phyloP scores from a whole-genome alignment of 2,329 filamentous ascomycete genomes.

The Onygenales sp. region DNA sequence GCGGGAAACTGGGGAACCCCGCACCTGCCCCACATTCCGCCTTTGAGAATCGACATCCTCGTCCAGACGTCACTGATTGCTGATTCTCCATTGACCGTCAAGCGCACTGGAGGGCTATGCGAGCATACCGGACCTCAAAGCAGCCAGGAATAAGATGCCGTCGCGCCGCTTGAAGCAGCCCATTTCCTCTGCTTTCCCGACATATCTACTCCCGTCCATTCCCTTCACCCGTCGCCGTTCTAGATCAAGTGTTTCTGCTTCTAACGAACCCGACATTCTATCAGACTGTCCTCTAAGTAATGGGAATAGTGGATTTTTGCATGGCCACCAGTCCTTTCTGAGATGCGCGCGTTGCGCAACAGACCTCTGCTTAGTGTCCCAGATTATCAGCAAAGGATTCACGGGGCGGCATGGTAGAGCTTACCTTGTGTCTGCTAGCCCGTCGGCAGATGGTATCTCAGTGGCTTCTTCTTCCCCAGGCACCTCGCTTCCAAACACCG shows the following conservation, averaged over 20 bases:
- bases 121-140: no score
- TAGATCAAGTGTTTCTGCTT: slow-evolving; percentile 6
- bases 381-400: slow-evolving; percentile 57
- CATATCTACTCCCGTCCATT: slow-evolving; percentile 41
- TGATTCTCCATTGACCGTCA: no score
- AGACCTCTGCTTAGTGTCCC: slow-evolving; percentile 48
- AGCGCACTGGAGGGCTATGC: no score
- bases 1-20: no score
- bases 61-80: no score
- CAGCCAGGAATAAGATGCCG: no score
- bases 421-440: slow-evolving; percentile 48
- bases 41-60: no score
- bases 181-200: slow-evolving; percentile 36
- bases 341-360: slow-evolving; percentile 50
- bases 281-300: neutral
- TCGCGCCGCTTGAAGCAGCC: no score
- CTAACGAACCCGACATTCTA: no score
- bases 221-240: slow-evolving; percentile 33
- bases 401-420: slow-evolving; percentile 56
- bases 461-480: slow-evolving; percentile 19
- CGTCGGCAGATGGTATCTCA: slow-evolving; percentile 21
- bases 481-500: slow-evolving; percentile 48
- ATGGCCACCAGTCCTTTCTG: slow-evolving; percentile 44
- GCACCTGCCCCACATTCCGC: no score
- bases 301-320: slow-evolving; percentile 25